These are phyloP conservation scores for Lasiosphaeris hirsuta DNA, from an alignment of 495 filamentous ascomycete species.

Conservation along the genomic window DNA sequence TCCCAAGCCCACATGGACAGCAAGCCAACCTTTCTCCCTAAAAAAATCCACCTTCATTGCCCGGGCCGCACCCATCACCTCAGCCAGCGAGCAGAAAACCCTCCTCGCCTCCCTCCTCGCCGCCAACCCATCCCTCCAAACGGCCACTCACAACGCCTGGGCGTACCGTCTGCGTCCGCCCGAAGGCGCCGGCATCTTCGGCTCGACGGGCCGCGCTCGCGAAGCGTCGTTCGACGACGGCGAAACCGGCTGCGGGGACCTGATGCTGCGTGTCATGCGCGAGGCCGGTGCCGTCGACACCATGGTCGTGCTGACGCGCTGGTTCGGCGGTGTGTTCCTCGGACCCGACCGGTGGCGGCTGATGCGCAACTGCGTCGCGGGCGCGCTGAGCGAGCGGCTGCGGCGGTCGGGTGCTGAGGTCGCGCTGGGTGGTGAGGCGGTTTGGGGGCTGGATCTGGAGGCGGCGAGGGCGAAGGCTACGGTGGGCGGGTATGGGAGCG, in stretches of 20 bases:
- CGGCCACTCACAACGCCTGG: slow-evolving; percentile 53
- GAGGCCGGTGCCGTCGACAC: slow-evolving; percentile 75
- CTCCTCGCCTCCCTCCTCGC: slow-evolving; percentile 40
- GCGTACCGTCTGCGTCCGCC: slow-evolving; percentile 39
- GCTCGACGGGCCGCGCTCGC: slow-evolving; percentile 41
- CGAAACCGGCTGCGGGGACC: slow-evolving; percentile 78
- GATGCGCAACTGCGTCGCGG: slow-evolving; percentile 48
- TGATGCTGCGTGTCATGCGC: slow-evolving; percentile 77
- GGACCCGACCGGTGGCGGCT: slow-evolving; percentile 73
- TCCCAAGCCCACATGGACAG: slow-evolving; percentile 30
- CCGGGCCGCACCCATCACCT: slow-evolving; percentile 40
- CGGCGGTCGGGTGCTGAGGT: slow-evolving; percentile 40
- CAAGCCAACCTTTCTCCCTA: slow-evolving; percentile 40
- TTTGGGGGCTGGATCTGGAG: slow-evolving; percentile 81
- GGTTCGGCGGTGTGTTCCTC: slow-evolving; percentile 86
- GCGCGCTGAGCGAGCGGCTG: slow-evolving; percentile 45
- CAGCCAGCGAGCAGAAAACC: slow-evolving; percentile 32
- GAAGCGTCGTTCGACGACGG: slow-evolving; percentile 94
- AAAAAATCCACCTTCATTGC: slow-evolving; percentile 52
- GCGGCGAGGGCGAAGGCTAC: slow-evolving; percentile 44
- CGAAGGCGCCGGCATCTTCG: neutral
- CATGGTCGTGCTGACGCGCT: slow-evolving; percentile 84
- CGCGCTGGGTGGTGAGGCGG: slow-evolving; percentile 46
- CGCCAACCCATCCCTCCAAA: slow-evolving; percentile 38
- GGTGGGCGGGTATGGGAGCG: slow-evolving; percentile 20